These are phyloP conservation scores for Hypsizygus marmoreus DNA, from an alignment of 768 basidiomycete species.

Conservation along the genomic window DNA sequence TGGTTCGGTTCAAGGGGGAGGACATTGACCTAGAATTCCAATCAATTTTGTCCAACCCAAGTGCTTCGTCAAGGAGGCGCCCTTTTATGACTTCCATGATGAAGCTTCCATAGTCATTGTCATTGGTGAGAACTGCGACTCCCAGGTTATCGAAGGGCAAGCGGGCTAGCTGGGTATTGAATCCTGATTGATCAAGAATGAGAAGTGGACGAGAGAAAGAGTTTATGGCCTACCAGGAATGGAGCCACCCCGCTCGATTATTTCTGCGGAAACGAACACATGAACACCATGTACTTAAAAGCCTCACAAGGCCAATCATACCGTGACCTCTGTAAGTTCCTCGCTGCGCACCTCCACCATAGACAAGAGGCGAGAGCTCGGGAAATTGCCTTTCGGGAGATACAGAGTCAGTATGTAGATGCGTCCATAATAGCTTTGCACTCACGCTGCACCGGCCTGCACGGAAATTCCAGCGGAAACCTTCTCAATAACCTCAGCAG, in stretches of 20 bases:
- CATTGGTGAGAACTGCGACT: constrained; percentile 20
- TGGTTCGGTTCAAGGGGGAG: too few species aligned
- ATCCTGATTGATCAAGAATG: constrained; percentile 8
- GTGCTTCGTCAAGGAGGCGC: constrained; percentile 13
- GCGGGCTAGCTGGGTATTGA: constrained; percentile 14
- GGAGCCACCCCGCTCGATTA: constrained; percentile 19
- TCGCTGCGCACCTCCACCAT: constrained; percentile 27
- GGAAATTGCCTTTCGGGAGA: constrained; percentile 17
- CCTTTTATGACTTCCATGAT: constrained; percentile 10
- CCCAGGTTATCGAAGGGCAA: constrained; percentile 20
- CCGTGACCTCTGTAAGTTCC: constrained; percentile 28
- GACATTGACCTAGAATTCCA: constrained; percentile 8
- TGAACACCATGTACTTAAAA: background rate
- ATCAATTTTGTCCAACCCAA: constrained; percentile 12
- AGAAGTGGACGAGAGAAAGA: background rate
- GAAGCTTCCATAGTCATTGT: constrained; percentile 13
- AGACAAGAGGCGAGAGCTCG: constrained; percentile 22
- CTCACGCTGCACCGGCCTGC: constrained; percentile 13
- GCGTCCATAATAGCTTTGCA: too few species aligned
- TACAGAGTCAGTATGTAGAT: too few species aligned
- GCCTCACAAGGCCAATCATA: background rate
- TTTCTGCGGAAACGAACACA: constrained; percentile 4
- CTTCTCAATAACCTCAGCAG: constrained; percentile 13
- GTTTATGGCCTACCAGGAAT: constrained; percentile 6
- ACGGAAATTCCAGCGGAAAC: constrained; percentile 22